Evolutionary conservation across 1,284 basidiomycete species (phyloP).

Genomic region (Rhodotorula glutinis): DNA sequence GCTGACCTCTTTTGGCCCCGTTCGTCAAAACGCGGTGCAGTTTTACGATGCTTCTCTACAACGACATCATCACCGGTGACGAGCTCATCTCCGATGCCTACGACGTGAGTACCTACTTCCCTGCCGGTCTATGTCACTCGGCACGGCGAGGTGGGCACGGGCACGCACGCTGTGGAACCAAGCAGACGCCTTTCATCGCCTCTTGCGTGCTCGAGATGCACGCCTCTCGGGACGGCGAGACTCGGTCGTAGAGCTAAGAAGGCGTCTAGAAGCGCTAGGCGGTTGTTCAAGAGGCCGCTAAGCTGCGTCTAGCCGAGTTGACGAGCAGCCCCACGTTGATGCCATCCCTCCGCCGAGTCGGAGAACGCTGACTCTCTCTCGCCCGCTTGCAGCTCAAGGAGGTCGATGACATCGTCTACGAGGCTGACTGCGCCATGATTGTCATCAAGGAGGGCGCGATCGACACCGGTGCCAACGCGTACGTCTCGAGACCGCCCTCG

Average conservation of each 20-base stretch:
- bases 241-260: too few species aligned
- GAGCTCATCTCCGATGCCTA: constrained; percentile 97
- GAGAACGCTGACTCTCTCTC: neutral
- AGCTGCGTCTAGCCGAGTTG: too few species aligned
- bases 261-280: too few species aligned
- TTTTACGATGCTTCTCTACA: constrained; percentile 72
- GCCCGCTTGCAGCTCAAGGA: constrained; percentile 53
- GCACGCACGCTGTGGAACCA: too few species aligned
- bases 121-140: neutral
- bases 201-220: neutral
- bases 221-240: too few species aligned
- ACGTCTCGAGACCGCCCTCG: neutral
- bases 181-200: neutral
- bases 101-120: constrained; percentile 57
- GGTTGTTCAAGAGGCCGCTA: too few species aligned
- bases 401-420: constrained; percentile 80
- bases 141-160: too few species aligned
- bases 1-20: too few species aligned
- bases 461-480: constrained; percentile 69
- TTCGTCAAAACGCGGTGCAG: neutral
- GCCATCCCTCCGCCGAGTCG: neutral
- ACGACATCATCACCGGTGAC: constrained; percentile 68
- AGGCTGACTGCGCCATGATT: constrained; percentile 81
- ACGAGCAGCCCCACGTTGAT: neutral
- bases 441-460: constrained; percentile 76